These are phyloP conservation scores for Lentithecium fluviatile DNA, from an alignment of 495 filamentous ascomycete species.

Conservation along the genomic window DNA sequence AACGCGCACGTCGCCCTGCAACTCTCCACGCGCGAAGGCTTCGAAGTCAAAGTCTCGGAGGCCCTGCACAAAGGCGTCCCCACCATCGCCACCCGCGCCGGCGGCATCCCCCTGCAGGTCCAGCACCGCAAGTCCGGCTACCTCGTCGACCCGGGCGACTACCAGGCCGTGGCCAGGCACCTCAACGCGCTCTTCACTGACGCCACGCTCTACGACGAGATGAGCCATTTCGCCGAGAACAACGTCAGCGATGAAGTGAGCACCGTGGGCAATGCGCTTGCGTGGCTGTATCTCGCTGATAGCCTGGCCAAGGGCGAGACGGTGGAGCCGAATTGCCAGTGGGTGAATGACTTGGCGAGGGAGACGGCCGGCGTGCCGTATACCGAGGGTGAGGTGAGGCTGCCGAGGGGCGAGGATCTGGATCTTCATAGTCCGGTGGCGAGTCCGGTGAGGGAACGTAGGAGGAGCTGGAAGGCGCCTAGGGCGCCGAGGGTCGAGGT, in stretches of 20 bases:
- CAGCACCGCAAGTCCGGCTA: constrained; percentile 72
- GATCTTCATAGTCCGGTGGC: constrained; percentile 12
- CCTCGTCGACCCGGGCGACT: constrained; percentile 72
- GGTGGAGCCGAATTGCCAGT: constrained; percentile 54
- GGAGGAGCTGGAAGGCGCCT: too few species aligned
- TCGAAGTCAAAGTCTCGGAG: constrained; percentile 88
- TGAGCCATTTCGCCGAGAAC: constrained; percentile 63
- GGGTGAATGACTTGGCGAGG: constrained; percentile 79
- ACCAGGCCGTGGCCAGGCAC: constrained; percentile 67
- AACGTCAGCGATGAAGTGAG: constrained; percentile 80
- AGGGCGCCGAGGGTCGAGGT: too few species aligned
- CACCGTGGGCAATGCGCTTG: constrained; percentile 75
- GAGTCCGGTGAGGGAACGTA: too few species aligned
- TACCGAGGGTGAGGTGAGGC: constrained; percentile 57
- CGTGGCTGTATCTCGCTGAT: constrained; percentile 74
- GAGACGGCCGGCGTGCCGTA: constrained; percentile 63
- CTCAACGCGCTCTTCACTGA: constrained; percentile 70
- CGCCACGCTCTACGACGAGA: constrained; percentile 58
- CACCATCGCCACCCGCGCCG: constrained; percentile 73
- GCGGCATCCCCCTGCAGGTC: constrained; percentile 81
- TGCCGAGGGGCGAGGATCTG: constrained; percentile 45
- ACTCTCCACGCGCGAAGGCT: constrained; percentile 80
- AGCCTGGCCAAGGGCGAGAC: constrained; percentile 55
- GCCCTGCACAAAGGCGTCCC: constrained; percentile 83
- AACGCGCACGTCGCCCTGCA: constrained; percentile 73